A percentile compares a stretch with the other conserved stretches of the same genome.
phyloP scores from a whole-genome alignment of 495 filamentous ascomycete genomes.

The Podospora pseudocomata region DNA sequence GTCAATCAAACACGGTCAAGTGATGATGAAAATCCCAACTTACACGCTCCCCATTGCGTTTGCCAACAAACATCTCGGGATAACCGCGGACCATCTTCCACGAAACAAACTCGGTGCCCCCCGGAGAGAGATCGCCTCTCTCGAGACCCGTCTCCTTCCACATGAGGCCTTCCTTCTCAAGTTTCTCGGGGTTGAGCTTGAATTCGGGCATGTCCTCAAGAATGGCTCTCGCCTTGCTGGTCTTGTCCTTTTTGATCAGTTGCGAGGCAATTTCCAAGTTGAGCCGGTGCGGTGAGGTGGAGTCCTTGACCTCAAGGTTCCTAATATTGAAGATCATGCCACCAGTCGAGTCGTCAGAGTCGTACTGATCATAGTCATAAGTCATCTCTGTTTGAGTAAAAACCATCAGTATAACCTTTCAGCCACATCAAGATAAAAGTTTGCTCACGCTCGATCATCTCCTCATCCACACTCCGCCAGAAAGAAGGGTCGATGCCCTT shows the following conservation, averaged over 20 bases:
- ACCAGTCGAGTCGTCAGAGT: slow-evolving; percentile 19
- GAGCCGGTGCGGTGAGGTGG: slow-evolving; percentile 1
- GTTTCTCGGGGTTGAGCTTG: slow-evolving; percentile 2
- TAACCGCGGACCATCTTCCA: slow-evolving; percentile 57
- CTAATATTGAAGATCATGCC: slow-evolving; percentile 21
- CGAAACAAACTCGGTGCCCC: slow-evolving; percentile 51
- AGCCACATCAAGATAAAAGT: background rate
- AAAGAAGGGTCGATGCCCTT: background rate
- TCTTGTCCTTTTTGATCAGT: slow-evolving; percentile 7
- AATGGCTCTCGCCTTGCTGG: slow-evolving; percentile 22
- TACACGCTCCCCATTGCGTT: slow-evolving; percentile 42
- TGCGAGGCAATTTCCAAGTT: background rate
- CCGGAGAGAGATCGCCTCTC: slow-evolving; percentile 27
- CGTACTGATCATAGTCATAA: slow-evolving; percentile 2
- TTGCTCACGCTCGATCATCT: background rate
- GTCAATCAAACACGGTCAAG: background rate
- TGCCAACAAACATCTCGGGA: slow-evolving; percentile 56
- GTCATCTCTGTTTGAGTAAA: background rate
- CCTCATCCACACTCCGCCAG: background rate
- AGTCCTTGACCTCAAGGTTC: slow-evolving; percentile 10
- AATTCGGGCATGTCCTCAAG: slow-evolving; percentile 15
- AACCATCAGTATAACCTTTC: background rate
- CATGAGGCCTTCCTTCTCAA: slow-evolving; percentile 17
- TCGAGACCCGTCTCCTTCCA: slow-evolving; percentile 26
- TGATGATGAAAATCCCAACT: slow-evolving; percentile 11